Conservation (phyloP, 805 yeast species). For the Metschnikowia rubicola region DNA sequence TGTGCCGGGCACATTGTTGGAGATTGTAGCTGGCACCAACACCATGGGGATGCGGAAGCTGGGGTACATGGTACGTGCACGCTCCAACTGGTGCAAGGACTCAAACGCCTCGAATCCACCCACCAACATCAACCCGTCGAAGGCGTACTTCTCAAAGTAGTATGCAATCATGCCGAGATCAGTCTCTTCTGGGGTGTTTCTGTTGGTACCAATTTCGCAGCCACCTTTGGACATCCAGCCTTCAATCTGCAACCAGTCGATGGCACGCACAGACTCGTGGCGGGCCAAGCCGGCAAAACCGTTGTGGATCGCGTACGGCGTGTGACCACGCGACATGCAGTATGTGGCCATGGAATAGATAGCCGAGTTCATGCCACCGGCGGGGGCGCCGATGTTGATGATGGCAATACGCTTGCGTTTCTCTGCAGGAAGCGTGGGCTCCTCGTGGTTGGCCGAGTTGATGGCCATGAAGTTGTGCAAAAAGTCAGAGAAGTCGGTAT, state of each 20-base stretch:
- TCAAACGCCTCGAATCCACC: conserved; percentile 83
- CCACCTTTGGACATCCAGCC: conserved; percentile 91
- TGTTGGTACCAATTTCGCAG: conserved; percentile 94
- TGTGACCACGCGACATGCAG: conserved; percentile 87
- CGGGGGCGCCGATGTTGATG: conserved; percentile 94
- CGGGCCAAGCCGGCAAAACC: conserved; percentile 91
- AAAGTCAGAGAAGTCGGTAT: conserved; percentile 65
- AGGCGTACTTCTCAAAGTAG: conserved; percentile 61
- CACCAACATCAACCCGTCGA: conserved; percentile 69
- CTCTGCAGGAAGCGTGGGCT: conserved; percentile 44
- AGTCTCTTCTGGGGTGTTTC: conserved; percentile 70
- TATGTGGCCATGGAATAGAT: conserved; percentile 86
- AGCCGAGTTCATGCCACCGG: conserved; percentile 94
- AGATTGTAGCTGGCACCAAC: conserved; percentile 73
- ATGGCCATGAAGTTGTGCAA: conserved; percentile 56
- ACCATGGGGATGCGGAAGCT: conserved; percentile 76
- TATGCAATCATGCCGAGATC: conserved; percentile 68
- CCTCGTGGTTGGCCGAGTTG: conserved; percentile 40
- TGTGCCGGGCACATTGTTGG: conserved; percentile 80
- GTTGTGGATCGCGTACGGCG: conserved; percentile 84
- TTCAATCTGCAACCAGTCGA: conserved; percentile 83
- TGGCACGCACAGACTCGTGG: conserved; percentile 74
- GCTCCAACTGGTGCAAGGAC: conserved; percentile 64
- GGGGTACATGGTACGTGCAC: conserved; percentile 59
- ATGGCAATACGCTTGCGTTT: conserved; percentile 75